Evolutionary conservation across 495 filamentous ascomycete species (phyloP).

Genomic region (Xylaria longipes): DNA sequence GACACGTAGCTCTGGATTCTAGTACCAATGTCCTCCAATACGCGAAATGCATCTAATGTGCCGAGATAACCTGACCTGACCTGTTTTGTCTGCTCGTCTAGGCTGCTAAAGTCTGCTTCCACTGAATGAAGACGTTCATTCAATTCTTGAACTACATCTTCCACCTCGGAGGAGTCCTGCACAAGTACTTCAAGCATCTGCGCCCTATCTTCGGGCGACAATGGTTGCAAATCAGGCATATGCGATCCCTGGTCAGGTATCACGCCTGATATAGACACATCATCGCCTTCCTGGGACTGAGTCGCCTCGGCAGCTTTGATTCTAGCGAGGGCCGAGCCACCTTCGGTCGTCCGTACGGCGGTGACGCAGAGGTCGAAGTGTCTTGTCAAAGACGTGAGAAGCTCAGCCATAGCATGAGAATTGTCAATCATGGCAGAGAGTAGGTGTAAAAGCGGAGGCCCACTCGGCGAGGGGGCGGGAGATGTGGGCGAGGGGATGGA

Average conservation of each 20-base stretch:
- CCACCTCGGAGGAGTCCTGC: constrained; percentile 84
- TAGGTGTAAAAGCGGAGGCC: constrained; percentile 66
- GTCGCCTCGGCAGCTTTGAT: constrained; percentile 60
- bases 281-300: constrained; percentile 64
- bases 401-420: constrained; percentile 81
- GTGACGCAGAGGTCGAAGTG: constrained; percentile 96
- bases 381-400: constrained; percentile 80
- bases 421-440: constrained; percentile 76
- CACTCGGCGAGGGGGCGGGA: constrained; percentile 47
- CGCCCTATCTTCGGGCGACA: constrained; percentile 74
- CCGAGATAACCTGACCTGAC: constrained; percentile 56
- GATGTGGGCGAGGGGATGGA: constrained; percentile 42
- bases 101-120: constrained; percentile 67
- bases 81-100: constrained; percentile 62
- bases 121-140: constrained; percentile 76
- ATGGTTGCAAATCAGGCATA: constrained; percentile 67
- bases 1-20: constrained; percentile 71
- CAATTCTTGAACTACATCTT: constrained; percentile 88
- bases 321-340: constrained; percentile 74
- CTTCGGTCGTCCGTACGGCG: constrained; percentile 91
- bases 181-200: constrained; percentile 85
- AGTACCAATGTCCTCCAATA: constrained; percentile 70
- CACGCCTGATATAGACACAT: constrained; percentile 63
- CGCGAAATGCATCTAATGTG: constrained; percentile 64
- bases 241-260: constrained; percentile 65